Conservation (phyloP, 176 grass and related monocot species). For the Oryza coarctata region DNA sequence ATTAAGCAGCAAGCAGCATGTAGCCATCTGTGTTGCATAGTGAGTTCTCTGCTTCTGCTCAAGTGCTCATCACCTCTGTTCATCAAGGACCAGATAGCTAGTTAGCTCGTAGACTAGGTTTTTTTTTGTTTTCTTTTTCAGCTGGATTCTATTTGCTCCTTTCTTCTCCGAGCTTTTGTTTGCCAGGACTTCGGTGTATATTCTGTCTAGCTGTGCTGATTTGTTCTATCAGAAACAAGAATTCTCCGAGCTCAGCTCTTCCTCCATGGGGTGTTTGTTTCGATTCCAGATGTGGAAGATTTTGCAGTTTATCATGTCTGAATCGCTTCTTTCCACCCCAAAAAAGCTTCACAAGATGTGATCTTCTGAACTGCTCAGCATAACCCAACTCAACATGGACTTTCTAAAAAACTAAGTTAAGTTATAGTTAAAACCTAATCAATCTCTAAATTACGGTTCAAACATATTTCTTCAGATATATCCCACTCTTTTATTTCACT, state of each 20-base stretch:
- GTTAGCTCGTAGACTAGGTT: background rate
- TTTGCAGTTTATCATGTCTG: constrained; percentile 34
- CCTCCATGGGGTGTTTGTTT: constrained; percentile 34
- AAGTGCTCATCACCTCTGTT: background rate
- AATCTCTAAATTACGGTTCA: too few species aligned
- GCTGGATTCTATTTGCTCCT: background rate
- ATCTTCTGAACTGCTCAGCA: constrained; percentile 18
- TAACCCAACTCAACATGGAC: too few species aligned
- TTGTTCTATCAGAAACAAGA: constrained; percentile 39
- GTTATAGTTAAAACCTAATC: too few species aligned
- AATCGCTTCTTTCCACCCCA: constrained; percentile 4
- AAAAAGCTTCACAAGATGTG: constrained; percentile 44
- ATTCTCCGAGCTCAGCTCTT: constrained; percentile 7
- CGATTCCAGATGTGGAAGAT: constrained; percentile 39
- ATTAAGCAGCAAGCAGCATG: background rate
- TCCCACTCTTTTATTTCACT: too few species aligned
- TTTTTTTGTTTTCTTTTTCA: constrained; percentile 5
- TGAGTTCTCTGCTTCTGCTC: background rate
- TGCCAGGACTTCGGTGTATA: constrained; percentile 32
- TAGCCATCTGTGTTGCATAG: background rate
- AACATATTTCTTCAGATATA: too few species aligned
- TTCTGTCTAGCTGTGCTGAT: constrained; percentile 24
- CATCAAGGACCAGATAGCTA: background rate
- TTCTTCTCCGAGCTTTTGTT: constrained; percentile 28
- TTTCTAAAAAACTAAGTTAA: too few species aligned